These are phyloP conservation scores for Microdochium nivale DNA, from an alignment of 2,329 filamentous ascomycete species.

Conservation along the genomic window DNA sequence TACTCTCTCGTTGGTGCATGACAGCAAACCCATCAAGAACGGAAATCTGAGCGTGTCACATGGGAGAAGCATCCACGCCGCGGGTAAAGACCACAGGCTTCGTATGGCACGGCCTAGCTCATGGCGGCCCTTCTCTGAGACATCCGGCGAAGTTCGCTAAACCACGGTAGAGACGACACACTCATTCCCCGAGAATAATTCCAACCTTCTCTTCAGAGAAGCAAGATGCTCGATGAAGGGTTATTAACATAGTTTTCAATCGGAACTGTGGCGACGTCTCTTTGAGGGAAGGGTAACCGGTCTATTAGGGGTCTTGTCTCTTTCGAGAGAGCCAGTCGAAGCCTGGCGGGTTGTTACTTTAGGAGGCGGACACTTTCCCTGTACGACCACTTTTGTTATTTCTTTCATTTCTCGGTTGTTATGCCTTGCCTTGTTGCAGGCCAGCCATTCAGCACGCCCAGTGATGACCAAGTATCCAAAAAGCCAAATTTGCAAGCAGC, in stretches of 20 bases:
- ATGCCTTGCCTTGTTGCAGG: constrained; percentile 9
- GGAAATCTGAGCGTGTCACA: constrained; percentile 37
- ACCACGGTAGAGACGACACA: background rate
- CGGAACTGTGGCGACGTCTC: constrained; percentile 31
- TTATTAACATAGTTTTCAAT: constrained; percentile 45
- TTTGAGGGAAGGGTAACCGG: too few species aligned
- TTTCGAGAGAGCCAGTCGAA: constrained; percentile 3
- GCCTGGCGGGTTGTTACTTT: constrained; percentile 11
- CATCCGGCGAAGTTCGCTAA: background rate
- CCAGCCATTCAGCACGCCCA: constrained; percentile 24
- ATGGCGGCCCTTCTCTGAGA: background rate
- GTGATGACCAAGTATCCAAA: constrained; percentile 46
- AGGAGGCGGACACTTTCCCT: constrained; percentile 3
- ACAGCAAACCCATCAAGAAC: constrained; percentile 29
- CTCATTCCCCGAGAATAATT: background rate
- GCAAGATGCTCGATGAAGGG: constrained; percentile 11
- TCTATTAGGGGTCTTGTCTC: background rate
- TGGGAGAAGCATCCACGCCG: background rate
- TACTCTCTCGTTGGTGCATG: constrained; percentile 14
- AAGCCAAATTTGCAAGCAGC: constrained; percentile 51
- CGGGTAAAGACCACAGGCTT: background rate
- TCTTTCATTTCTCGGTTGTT: constrained; percentile 2
- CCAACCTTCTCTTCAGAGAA: too few species aligned
- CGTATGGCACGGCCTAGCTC: background rate
- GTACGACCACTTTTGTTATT: constrained; percentile 3